A percentile compares a stretch with the other conserved stretches of the same genome.
These are phyloP conservation scores for Lenzites betulinus DNA, from an alignment of 768 basidiomycete species.

Conservation along the genomic window DNA sequence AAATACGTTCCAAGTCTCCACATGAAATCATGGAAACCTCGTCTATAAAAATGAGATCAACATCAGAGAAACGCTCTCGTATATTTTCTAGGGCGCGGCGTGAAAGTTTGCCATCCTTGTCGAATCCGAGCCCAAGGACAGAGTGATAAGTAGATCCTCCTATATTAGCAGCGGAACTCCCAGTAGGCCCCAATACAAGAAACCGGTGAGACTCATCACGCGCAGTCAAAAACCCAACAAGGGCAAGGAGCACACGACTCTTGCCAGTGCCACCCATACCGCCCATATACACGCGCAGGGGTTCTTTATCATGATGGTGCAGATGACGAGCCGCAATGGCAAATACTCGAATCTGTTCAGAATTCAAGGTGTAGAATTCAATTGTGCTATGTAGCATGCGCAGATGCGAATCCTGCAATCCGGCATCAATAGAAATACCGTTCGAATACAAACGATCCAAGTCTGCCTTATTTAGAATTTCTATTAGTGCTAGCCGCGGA, in stretches of 20 bases:
- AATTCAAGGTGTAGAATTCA: neutral
- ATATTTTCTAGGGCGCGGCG: neutral
- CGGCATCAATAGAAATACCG: too few species aligned
- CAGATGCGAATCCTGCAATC: too few species aligned
- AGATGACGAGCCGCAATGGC: neutral
- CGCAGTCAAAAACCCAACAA: slow-evolving; percentile 15
- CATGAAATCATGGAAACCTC: neutral
- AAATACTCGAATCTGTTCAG: neutral
- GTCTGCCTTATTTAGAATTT: neutral
- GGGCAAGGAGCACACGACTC: slow-evolving; percentile 20
- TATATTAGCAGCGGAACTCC: slow-evolving; percentile 11
- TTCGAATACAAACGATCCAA: neutral
- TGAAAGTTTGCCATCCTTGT: neutral
- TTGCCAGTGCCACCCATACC: slow-evolving; percentile 23
- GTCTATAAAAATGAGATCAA: neutral
- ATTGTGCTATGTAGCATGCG: too few species aligned
- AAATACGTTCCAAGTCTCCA: slow-evolving; percentile 20
- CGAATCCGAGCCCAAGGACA: neutral
- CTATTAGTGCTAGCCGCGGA: neutral
- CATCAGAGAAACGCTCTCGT: neutral
- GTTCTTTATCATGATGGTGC: neutral
- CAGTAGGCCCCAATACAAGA: slow-evolving; percentile 29
- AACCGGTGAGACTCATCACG: slow-evolving; percentile 21
- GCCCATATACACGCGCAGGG: slow-evolving; percentile 20
- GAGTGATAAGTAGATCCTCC: slow-evolving; percentile 29